Evolutionary conservation across 768 basidiomycete genomes (phyloP).

Genomic region (Kwoniella botswanensis): DNA sequence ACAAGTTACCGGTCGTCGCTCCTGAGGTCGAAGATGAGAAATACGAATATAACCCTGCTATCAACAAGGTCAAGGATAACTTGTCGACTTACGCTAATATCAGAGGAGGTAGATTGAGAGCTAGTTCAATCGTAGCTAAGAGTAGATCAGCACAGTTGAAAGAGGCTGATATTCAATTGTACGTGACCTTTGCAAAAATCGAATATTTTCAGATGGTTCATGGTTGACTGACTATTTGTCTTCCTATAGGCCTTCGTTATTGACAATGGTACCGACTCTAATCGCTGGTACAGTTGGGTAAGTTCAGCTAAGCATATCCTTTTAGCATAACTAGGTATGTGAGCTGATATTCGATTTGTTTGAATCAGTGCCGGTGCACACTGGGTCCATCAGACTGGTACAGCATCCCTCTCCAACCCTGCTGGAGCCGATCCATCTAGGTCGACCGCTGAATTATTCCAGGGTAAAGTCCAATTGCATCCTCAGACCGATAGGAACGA

Average conservation of each 20-base stretch:
- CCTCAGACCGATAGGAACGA: constrained; percentile 80
- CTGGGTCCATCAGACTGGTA: constrained; percentile 56
- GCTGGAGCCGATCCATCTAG: constrained; percentile 67
- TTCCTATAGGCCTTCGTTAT: constrained; percentile 66
- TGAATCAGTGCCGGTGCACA: constrained; percentile 44
- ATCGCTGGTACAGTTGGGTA: constrained; percentile 73
- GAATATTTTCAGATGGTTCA: too few relatives aligned
- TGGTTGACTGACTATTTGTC: too few relatives aligned
- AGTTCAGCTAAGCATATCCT: neutral
- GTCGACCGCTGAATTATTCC: constrained; percentile 46
- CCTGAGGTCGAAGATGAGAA: constrained; percentile 63
- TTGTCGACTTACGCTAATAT: constrained; percentile 69
- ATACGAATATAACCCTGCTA: constrained; percentile 66
- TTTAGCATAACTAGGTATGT: neutral
- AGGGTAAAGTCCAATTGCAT: constrained; percentile 78
- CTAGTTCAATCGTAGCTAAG: constrained; percentile 82
- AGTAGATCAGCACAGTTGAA: constrained; percentile 68
- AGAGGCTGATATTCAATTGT: constrained; percentile 48
- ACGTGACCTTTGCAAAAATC: neutral
- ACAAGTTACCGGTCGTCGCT: constrained; percentile 68
- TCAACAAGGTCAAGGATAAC: constrained; percentile 83
- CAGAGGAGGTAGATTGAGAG: constrained; percentile 79
- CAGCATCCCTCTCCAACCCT: constrained; percentile 77
- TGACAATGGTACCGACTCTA: constrained; percentile 77
- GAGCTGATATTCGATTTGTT: constrained; percentile 51